Evolutionary conservation across 2,329 filamentous ascomycete genomes (phyloP).

Genomic region (Zymoseptoria brevis): DNA sequence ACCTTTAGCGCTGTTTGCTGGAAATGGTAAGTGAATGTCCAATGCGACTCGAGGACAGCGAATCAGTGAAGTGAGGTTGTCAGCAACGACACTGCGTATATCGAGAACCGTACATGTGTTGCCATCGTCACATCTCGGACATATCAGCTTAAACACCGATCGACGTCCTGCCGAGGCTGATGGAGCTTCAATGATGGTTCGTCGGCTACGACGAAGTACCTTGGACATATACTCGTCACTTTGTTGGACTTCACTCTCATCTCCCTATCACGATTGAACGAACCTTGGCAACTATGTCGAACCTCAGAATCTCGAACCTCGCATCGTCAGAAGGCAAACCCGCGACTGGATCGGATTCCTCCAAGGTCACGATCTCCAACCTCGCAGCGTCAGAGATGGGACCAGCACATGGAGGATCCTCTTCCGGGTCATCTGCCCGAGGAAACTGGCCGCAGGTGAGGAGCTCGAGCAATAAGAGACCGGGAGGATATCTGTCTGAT

Average conservation of each 20-base stretch:
- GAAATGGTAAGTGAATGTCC: not conserved
- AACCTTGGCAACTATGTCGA: not conserved
- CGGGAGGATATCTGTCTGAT: not conserved
- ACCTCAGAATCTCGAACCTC: not conserved
- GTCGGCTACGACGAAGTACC: not conserved
- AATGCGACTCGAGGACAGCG: not conserved
- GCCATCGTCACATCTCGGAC: not conserved
- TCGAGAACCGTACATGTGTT: not conserved
- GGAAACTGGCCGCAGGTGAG: not conserved
- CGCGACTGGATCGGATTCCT: not conserved
- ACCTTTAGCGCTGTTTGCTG: not conserved
- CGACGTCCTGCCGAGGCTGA: not conserved
- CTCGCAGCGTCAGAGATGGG: not conserved
- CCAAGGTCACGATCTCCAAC: not conserved
- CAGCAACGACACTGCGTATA: not conserved
- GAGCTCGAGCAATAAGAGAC: not conserved
- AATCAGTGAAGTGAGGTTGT: not conserved
- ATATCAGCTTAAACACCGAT: not conserved
- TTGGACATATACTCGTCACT: not conserved
- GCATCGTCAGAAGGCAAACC: not conserved
- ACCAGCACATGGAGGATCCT: not conserved
- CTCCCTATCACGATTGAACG: not conserved
- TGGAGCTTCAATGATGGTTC: not conserved
- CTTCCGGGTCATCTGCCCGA: not conserved
- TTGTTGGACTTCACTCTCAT: not conserved